Conservation (phyloP, 208 protist genomes). For the Crithidia brevicula region DNA sequence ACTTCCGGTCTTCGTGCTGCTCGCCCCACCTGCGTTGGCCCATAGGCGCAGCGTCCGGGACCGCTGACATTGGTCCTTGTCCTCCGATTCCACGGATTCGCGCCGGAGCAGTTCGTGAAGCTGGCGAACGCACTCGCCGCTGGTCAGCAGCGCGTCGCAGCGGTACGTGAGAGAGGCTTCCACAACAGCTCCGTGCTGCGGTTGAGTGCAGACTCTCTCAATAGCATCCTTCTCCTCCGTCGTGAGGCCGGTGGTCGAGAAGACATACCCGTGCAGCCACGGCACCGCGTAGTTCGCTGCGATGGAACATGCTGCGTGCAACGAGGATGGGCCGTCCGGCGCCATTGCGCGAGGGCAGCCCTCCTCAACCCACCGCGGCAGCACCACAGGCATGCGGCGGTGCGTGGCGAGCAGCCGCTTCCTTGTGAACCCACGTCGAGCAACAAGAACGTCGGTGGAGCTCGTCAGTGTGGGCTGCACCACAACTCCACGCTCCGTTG, state of each 20-base stretch:
- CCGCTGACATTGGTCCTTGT: background rate
- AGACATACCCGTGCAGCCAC: conserved; percentile 67
- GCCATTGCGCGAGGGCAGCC: conserved; percentile 11
- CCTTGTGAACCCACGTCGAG: conserved; percentile 60
- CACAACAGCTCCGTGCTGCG: conserved; percentile 50
- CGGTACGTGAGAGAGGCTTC: conserved; percentile 33
- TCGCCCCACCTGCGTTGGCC: background rate
- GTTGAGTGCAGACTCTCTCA: conserved; percentile 31
- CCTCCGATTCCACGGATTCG: background rate
- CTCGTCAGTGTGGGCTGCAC: conserved; percentile 46
- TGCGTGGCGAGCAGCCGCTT: conserved; percentile 74
- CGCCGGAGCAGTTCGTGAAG: conserved; percentile 29
- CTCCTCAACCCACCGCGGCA: conserved; percentile 49
- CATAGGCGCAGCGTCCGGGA: background rate
- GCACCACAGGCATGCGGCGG: conserved; percentile 58
- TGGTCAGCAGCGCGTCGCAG: conserved; percentile 69
- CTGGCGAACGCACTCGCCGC: conserved; percentile 34
- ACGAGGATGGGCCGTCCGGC: no score
- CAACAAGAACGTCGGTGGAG: conserved; percentile 64
- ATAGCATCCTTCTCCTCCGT: conserved; percentile 54
- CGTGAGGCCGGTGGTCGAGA: conserved; percentile 55
- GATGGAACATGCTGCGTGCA: background rate
- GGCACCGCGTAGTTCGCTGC: conserved; percentile 34
- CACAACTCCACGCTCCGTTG: conserved; percentile 22
- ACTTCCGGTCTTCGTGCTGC: background rate